phyloP scores from a whole-genome alignment of 1,139 yeast species.

The Candida glucosophila region DNA sequence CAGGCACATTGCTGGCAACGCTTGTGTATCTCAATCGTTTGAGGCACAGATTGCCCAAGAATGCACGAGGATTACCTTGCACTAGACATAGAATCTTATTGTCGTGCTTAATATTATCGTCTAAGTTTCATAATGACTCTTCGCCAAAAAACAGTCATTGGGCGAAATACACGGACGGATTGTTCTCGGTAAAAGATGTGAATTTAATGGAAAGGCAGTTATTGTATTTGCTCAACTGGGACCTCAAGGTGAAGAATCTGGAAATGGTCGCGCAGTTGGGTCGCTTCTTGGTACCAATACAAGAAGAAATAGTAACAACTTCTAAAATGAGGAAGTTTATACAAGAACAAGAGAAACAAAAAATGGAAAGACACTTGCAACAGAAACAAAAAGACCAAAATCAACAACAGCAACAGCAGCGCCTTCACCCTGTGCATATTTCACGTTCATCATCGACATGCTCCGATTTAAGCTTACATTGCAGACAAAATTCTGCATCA shows the following conservation, averaged over 20 bases:
- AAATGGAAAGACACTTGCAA: slow-evolving; percentile 2
- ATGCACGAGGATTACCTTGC: slow-evolving; percentile 70
- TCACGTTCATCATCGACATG: slow-evolving; percentile 9
- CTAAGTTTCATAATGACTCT: slow-evolving; percentile 70
- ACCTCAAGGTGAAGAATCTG: slow-evolving; percentile 44
- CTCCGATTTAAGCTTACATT: slow-evolving; percentile 10
- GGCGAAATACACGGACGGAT: slow-evolving; percentile 70
- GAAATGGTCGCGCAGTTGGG: slow-evolving; percentile 44
- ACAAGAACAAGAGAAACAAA: slow-evolving; percentile 9
- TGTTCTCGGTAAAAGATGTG: slow-evolving; percentile 59
- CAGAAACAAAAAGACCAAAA: too few relatives aligned
- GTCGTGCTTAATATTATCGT: slow-evolving; percentile 62
- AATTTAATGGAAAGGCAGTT: slow-evolving; percentile 77
- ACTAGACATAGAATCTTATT: slow-evolving; percentile 71
- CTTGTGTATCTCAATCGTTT: slow-evolving; percentile 58
- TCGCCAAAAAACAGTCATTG: slow-evolving; percentile 72
- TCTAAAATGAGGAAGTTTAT: slow-evolving; percentile 29
- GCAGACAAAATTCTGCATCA: slow-evolving; percentile 21
- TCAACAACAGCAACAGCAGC: too few relatives aligned
- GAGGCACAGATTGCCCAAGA: slow-evolving; percentile 51
- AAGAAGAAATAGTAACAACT: slow-evolving; percentile 40
- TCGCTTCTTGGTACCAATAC: slow-evolving; percentile 56
- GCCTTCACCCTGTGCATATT: too few relatives aligned
- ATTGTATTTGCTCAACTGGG: slow-evolving; percentile 62
- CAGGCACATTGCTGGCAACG: slow-evolving; percentile 70